These are phyloP conservation scores for Heliocybe sulcata DNA, from an alignment of 1,284 basidiomycete species.

Conservation along the genomic window DNA sequence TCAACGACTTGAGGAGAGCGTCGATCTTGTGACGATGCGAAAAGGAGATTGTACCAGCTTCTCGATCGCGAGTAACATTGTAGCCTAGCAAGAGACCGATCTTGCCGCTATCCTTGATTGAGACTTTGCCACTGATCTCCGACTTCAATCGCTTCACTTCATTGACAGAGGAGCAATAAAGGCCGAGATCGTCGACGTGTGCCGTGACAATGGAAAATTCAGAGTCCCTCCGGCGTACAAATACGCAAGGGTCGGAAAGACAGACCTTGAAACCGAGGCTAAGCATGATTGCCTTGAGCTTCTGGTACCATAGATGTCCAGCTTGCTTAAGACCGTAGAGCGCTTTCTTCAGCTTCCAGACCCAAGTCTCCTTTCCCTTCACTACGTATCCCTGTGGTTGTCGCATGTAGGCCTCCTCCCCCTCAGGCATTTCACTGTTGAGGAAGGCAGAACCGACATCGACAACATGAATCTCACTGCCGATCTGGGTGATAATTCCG, in stretches of 20 bases:
- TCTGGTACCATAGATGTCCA: constrained; percentile 17
- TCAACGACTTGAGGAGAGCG: background rate
- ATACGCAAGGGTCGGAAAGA: background rate
- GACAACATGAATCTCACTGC: constrained; percentile 9
- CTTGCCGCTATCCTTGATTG: background rate
- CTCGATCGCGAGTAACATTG: constrained; percentile 1
- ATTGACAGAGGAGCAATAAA: background rate
- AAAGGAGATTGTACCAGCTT: constrained; percentile 4
- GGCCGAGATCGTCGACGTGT: background rate
- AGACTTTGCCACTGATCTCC: background rate
- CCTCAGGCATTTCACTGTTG: constrained; percentile 16
- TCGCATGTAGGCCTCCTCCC: constrained; percentile 20
- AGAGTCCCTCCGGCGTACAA: background rate
- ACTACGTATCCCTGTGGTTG: constrained; percentile 12
- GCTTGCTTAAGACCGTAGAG: constrained; percentile 24
- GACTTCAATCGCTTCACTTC: background rate
- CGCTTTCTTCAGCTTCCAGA: constrained; percentile 11
- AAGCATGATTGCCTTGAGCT: background rate
- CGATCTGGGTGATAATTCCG: constrained; percentile 17
- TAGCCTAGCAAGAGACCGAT: background rate
- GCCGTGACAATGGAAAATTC: background rate
- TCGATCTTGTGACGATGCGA: background rate
- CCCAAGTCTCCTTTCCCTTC: background rate
- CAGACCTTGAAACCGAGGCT: constrained; percentile 5
- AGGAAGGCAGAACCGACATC: constrained; percentile 20